Evolutionary conservation across 768 basidiomycete genomes (phyloP).

Genomic region (Lepiota venenata): DNA sequence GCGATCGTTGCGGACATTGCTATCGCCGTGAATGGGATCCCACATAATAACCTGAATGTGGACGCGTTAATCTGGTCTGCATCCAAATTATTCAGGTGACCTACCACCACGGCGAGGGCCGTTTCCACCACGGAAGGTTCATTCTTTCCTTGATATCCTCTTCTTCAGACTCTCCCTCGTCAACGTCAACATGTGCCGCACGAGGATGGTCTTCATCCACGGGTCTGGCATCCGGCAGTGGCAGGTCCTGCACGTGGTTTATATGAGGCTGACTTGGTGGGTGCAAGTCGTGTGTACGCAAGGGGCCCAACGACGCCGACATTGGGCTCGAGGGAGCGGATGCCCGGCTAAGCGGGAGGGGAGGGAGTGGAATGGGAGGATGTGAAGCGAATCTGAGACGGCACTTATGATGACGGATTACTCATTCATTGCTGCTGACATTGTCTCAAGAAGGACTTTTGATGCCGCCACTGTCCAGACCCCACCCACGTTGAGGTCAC

Average conservation of each 20-base stretch:
- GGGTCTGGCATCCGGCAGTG: conserved; percentile 43
- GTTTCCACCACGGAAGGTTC: conserved; percentile 68
- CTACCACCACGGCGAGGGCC: conserved; percentile 73
- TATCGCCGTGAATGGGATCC: conserved; percentile 51
- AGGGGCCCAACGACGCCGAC: too few relatives aligned
- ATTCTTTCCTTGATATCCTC: conserved; percentile 21
- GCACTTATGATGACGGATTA: too few relatives aligned
- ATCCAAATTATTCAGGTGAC: conserved; percentile 16
- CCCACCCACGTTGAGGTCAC: too few relatives aligned
- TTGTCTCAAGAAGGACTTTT: too few relatives aligned
- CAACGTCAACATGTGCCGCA: conserved; percentile 7
- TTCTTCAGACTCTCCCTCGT: conserved; percentile 25
- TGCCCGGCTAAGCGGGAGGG: too few relatives aligned
- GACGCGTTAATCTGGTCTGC: conserved; percentile 1
- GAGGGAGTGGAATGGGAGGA: too few relatives aligned
- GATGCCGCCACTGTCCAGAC: too few relatives aligned
- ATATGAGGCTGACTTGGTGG: conserved; percentile 21
- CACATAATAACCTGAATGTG: conserved; percentile 51
- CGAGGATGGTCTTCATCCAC: conserved; percentile 37
- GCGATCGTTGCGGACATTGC: conserved; percentile 58
- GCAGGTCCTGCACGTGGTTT: conserved; percentile 30
- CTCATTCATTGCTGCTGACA: too few relatives aligned
- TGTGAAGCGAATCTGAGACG: too few relatives aligned
- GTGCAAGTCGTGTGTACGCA: too few relatives aligned
- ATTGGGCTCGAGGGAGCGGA: too few relatives aligned